Evolutionary conservation across 2,329 filamentous ascomycete genomes (phyloP).

Genomic region (Fusarium ambrosium): DNA sequence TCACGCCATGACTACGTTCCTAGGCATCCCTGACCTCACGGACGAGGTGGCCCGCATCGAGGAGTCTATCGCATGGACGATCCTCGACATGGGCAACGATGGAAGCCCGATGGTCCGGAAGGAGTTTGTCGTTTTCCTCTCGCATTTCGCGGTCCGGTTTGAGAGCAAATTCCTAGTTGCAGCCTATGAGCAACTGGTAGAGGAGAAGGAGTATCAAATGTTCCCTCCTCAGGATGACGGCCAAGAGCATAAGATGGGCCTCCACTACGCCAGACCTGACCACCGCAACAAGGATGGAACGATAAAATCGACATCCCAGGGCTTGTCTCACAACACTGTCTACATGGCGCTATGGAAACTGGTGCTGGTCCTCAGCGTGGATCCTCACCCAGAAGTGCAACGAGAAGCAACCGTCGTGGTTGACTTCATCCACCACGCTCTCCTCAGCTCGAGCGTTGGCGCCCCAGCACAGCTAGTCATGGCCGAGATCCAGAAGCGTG

Average conservation of each 20-base stretch:
- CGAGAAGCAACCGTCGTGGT: conserved; percentile 86
- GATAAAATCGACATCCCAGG: conserved; percentile 68
- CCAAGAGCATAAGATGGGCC: conserved; percentile 71
- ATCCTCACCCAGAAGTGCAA: conserved; percentile 94
- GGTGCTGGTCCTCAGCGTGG: conserved; percentile 88
- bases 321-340: conserved; percentile 86
- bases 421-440: conserved; percentile 83
- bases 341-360: conserved; percentile 97
- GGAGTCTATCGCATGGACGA: conserved; percentile 88
- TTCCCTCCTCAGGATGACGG: conserved; percentile 69
- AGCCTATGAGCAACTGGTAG: conserved; percentile 89
- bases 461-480: conserved; percentile 78
- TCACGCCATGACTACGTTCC: conserved; percentile 92
- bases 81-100: conserved; percentile 93
- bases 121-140: conserved; percentile 93
- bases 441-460: conserved; percentile 83
- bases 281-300: conserved; percentile 69
- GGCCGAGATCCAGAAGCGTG: conserved; percentile 75
- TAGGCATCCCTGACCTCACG: conserved; percentile 93
- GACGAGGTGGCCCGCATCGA: conserved; percentile 92
- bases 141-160: conserved; percentile 89
- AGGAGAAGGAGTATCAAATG: conserved; percentile 80
- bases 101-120: conserved; percentile 95
- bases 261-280: conserved; percentile 71
- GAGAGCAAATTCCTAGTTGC: conserved; percentile 93